phyloP scores from a whole-genome alignment of 2,329 filamentous ascomycete species.

The Huntiella moniliformis region DNA sequence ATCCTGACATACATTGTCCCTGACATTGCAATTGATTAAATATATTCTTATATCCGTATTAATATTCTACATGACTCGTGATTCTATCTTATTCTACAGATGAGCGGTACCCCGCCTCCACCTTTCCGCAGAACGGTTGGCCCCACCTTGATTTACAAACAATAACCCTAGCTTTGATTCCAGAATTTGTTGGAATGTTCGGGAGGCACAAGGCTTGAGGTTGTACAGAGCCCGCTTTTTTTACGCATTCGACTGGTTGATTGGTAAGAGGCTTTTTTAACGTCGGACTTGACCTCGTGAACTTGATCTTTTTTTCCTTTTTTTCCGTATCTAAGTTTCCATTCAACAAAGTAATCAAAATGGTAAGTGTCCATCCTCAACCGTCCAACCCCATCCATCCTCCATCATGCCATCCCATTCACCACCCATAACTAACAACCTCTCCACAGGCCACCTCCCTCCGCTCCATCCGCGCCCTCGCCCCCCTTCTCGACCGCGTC shows the following conservation, averaged over 20 bases:
- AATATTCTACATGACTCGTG: too few relatives aligned
- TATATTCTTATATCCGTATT: too few relatives aligned
- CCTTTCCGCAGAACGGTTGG: too few relatives aligned
- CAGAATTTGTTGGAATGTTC: slow-evolving; percentile 14
- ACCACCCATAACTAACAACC: not conserved
- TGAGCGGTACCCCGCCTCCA: too few relatives aligned
- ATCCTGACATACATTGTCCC: too few relatives aligned
- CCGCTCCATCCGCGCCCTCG: slow-evolving; percentile 88
- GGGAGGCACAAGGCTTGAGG: not conserved
- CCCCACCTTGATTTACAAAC: not conserved
- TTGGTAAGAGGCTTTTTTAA: not conserved
- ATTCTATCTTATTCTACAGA: too few relatives aligned
- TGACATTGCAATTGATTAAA: too few relatives aligned
- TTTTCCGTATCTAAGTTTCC: not conserved
- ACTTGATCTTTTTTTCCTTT: slow-evolving; percentile 4
- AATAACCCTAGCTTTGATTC: slow-evolving; percentile 11
- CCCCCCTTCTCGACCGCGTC: slow-evolving; percentile 91
- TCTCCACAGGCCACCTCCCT: slow-evolving; percentile 45
- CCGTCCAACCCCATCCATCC: not conserved
- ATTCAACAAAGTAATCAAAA: slow-evolving; percentile 4
- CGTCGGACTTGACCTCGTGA: not conserved
- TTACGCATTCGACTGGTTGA: not conserved
- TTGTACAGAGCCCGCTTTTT: slow-evolving; percentile 1
- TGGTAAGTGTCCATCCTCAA: slow-evolving; percentile 2
- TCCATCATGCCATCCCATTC: not conserved